phyloP scores from a whole-genome alignment of 2,329 filamentous ascomycete genomes.

The Penicillium sp. region DNA sequence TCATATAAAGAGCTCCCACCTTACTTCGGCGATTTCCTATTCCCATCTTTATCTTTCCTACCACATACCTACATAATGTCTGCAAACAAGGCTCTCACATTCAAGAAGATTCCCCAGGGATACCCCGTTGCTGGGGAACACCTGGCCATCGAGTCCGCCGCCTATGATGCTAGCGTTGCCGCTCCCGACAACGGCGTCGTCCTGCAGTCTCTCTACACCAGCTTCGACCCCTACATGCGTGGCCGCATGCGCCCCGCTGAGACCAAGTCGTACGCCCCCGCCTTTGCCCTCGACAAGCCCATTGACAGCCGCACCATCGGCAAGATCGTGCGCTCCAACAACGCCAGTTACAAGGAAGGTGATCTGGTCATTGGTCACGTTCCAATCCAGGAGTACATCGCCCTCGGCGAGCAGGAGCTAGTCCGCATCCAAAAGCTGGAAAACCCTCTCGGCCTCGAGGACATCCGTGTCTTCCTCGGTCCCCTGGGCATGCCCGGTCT shows the following conservation, averaged over 20 bases:
- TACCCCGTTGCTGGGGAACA: constrained; percentile 70
- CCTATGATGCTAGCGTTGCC: constrained; percentile 60
- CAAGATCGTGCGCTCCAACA: constrained; percentile 70
- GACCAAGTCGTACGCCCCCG: constrained; percentile 65
- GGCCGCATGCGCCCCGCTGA: constrained; percentile 69
- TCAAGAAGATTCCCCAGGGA: constrained; percentile 66
- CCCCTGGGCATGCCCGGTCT: constrained; percentile 76
- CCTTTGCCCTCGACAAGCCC: constrained; percentile 62
- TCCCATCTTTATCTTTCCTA: background rate
- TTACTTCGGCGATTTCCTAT: background rate
- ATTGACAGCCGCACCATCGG: constrained; percentile 65
- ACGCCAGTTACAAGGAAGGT: constrained; percentile 61
- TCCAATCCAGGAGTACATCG: constrained; percentile 69
- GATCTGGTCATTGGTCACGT: constrained; percentile 62
- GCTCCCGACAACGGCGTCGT: constrained; percentile 66
- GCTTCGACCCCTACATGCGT: constrained; percentile 82
- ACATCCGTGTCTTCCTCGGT: constrained; percentile 65
- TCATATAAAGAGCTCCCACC: constrained; percentile 12
- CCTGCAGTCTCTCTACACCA: constrained; percentile 69
- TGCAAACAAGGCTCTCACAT: constrained; percentile 71
- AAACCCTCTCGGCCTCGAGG: constrained; percentile 59
- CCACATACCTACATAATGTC: constrained; percentile 27
- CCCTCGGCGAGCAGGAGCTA: constrained; percentile 51
- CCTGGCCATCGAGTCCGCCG: constrained; percentile 64
- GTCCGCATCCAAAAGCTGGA: constrained; percentile 56